Conservation (phyloP, 306 rosid genomes). For the Inga laurina region DNA sequence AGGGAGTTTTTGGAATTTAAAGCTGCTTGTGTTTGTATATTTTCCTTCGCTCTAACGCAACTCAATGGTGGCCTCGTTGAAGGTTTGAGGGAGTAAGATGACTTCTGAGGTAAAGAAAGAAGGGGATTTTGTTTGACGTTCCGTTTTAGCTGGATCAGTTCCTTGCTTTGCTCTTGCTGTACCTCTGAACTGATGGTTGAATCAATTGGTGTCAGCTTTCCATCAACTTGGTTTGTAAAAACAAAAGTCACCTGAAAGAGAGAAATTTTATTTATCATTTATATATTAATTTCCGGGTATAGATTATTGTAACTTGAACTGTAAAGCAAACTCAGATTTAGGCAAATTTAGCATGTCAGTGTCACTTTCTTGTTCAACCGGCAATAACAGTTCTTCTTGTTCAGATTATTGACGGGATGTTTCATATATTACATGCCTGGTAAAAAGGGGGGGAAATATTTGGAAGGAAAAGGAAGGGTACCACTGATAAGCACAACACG, state of each 20-base stretch:
- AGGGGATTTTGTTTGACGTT: slow-evolving; percentile 40
- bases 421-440: background rate
- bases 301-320: background rate
- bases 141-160: slow-evolving; percentile 36
- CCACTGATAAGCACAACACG: background rate
- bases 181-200: slow-evolving; percentile 48
- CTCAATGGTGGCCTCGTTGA: slow-evolving; percentile 34
- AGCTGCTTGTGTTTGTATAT: slow-evolving; percentile 37
- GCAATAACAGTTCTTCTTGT: background rate
- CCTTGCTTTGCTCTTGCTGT: slow-evolving; percentile 51
- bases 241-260: slow-evolving; percentile 80
- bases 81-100: slow-evolving; percentile 42
- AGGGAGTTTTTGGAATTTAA: slow-evolving; percentile 39
- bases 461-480: slow-evolving; percentile 5
- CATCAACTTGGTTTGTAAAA: slow-evolving; percentile 91
- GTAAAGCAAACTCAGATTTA: background rate
- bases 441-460: background rate
- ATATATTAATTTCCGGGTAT: background rate
- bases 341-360: slow-evolving; percentile 3
- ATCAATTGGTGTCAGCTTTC: slow-evolving; percentile 78
- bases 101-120: slow-evolving; percentile 46
- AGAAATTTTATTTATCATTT: slow-evolving; percentile 6
- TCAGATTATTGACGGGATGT: background rate
- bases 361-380: background rate
- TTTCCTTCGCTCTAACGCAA: slow-evolving; percentile 38